Base-by-base conservation (phyloP, 148 eudicot genomes). In the Tetragonia tetragonoides region DNA sequence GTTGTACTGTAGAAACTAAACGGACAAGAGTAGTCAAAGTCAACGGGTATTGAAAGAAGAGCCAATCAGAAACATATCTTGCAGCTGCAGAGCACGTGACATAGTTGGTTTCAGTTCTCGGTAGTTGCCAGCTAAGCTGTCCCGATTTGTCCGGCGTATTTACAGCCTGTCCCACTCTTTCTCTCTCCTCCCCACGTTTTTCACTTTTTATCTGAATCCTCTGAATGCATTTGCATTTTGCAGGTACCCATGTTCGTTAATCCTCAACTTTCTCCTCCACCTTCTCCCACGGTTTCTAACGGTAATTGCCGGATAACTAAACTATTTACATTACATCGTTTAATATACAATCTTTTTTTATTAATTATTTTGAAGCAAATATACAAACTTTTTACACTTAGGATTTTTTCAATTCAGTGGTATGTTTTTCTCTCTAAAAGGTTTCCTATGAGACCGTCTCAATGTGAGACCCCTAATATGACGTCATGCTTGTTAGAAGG, bases 31-130 rank as follows among this genome's bases (percentile, higher is more conserved):
- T 37, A 8, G 23, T 61, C 15, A 61, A 44, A 74, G 77, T 74
- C 77, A 74, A 74, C 68, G 7, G 4, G 17, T 62, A 47, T 74
- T 24, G 34, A 74, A 74, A 74, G 68, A 61, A 10, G 77, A 44
- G 77, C 68, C 68, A 23, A 37, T 5, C 11, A 40, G 66, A 73
- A 59, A 24, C 39, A 73, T 37, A 7, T 5, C n/a, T 21, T 3
- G 42, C 68, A 74, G 40, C 53, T 74, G 57, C 77, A 63, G 57
- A 74, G 42, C 59, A 74, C 68, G 77, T 74, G 77, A 59, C 17
- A 28, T 11, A 16, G 16, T n/a, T 57, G 59, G 28, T 9, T 40
- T 49, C 5, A n/a, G 20, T 28, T 28, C 34, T 28, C 34, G 44
- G n/a, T 12, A 49, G 40, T 17, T 46, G 61, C 59, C 65, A 73